Conservation (phyloP, 2,329 filamentous ascomycete genomes). For the Ceratocystis cacaofunesta region DNA sequence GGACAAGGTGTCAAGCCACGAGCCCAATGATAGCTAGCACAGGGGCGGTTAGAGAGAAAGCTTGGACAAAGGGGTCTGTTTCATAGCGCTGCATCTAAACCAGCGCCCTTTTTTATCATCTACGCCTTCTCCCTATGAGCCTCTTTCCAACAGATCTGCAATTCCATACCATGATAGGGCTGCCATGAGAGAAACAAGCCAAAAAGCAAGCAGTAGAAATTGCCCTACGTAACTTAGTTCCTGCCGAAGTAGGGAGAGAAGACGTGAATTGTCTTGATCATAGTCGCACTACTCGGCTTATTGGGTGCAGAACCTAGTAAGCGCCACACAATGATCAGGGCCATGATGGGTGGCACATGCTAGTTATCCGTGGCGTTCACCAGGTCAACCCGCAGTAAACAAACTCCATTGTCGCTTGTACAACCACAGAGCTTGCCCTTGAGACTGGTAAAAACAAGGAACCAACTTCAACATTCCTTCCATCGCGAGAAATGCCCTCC, state of each 20-base stretch:
- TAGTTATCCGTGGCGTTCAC: constrained; percentile 10
- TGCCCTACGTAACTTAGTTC: too few relatives aligned
- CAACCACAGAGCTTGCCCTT: neutral
- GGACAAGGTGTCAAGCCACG: neutral
- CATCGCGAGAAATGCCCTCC: neutral
- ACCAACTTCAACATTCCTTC: neutral
- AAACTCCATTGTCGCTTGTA: neutral
- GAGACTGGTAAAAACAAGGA: neutral
- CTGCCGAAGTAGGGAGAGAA: too few relatives aligned
- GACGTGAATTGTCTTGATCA: too few relatives aligned
- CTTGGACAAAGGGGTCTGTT: neutral
- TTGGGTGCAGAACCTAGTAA: neutral
- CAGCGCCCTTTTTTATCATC: neutral
- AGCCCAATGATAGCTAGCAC: neutral
- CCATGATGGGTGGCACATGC: neutral
- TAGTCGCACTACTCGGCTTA: too few relatives aligned
- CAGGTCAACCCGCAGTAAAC: constrained; percentile 13
- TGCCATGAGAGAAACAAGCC: too few relatives aligned
- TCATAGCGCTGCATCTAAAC: neutral
- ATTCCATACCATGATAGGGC: too few relatives aligned
- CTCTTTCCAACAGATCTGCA: neutral
- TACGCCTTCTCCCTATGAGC: neutral
- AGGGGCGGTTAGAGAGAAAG: neutral
- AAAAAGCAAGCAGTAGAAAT: too few relatives aligned
- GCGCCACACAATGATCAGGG: neutral